phyloP scores from a whole-genome alignment of 1,284 basidiomycete genomes.

The Pisolithus thermaeus region DNA sequence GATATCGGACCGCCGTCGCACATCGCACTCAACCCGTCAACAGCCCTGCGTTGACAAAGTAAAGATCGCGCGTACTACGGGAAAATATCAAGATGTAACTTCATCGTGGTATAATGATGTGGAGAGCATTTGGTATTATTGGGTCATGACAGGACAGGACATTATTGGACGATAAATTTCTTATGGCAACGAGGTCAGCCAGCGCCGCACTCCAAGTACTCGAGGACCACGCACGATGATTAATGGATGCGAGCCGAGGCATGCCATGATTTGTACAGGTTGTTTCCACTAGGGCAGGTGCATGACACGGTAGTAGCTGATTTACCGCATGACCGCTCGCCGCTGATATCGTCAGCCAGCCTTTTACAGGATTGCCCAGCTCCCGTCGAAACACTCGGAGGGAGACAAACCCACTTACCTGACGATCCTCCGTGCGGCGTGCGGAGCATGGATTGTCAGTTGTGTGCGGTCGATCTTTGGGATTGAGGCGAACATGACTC shows the following conservation, averaged over 20 bases:
- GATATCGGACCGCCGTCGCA: too few species aligned
- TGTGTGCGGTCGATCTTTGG: conserved; percentile 8
- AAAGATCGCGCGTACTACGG: not conserved
- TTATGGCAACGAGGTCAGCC: not conserved
- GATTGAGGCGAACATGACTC: conserved; percentile 6
- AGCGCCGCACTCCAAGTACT: not conserved
- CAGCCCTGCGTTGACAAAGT: not conserved
- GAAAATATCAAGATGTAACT: not conserved
- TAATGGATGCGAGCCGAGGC: not conserved
- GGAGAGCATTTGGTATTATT: not conserved
- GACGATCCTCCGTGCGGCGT: not conserved
- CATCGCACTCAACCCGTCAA: too few species aligned
- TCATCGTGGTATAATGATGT: not conserved
- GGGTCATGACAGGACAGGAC: not conserved
- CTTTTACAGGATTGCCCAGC: not conserved
- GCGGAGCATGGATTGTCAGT: not conserved
- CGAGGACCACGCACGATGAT: not conserved
- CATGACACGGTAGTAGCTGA: not conserved
- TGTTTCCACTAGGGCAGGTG: not conserved
- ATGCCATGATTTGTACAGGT: not conserved
- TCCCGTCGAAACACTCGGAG: not conserved
- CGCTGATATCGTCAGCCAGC: not conserved
- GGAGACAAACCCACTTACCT: not conserved
- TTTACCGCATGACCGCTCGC: not conserved
- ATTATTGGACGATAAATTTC: conserved; percentile 1